These are phyloP conservation scores for Russula emetica DNA, from an alignment of 768 basidiomycete species.

Conservation along the genomic window DNA sequence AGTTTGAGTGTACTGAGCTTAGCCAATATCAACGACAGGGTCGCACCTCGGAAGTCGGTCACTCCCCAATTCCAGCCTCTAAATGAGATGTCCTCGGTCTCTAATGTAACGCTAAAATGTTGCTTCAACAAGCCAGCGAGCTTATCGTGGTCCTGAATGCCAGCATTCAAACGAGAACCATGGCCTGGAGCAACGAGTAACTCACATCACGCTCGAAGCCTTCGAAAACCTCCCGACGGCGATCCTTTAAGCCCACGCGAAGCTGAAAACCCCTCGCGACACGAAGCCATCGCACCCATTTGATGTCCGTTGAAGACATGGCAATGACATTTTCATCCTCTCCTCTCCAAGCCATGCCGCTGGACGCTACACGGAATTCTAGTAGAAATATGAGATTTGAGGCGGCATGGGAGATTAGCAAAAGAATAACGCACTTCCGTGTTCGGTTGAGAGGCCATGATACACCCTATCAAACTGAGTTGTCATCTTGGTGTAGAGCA, in stretches of 20 bases:
- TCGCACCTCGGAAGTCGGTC: constrained; percentile 85
- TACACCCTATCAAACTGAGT: constrained; percentile 87
- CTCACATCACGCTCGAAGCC: constrained; percentile 87
- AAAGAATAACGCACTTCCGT: constrained; percentile 69
- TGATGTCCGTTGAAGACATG: constrained; percentile 67
- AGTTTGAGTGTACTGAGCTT: constrained; percentile 11
- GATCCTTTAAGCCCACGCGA: constrained; percentile 73
- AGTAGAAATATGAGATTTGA: constrained; percentile 11
- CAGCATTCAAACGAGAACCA: constrained; percentile 11
- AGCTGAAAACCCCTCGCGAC: constrained; percentile 93
- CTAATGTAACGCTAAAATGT: constrained; percentile 80
- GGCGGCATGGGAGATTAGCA: not conserved
- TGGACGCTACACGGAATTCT: constrained; percentile 85
- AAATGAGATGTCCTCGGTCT: constrained; percentile 79
- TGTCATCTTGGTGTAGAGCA: constrained; percentile 44
- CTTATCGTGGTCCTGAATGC: constrained; percentile 79
- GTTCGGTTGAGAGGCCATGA: constrained; percentile 62
- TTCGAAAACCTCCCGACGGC: constrained; percentile 81
- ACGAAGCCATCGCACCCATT: constrained; percentile 86
- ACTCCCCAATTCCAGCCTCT: constrained; percentile 99
- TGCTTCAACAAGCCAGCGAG: constrained; percentile 77
- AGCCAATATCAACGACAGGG: constrained; percentile 3
- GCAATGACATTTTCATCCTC: constrained; percentile 63
- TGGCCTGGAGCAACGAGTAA: not conserved
- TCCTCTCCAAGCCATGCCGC: constrained; percentile 94